Base-by-base conservation (phyloP, 805 yeast genomes). In the Cyberlindnera lachancei region DNA sequence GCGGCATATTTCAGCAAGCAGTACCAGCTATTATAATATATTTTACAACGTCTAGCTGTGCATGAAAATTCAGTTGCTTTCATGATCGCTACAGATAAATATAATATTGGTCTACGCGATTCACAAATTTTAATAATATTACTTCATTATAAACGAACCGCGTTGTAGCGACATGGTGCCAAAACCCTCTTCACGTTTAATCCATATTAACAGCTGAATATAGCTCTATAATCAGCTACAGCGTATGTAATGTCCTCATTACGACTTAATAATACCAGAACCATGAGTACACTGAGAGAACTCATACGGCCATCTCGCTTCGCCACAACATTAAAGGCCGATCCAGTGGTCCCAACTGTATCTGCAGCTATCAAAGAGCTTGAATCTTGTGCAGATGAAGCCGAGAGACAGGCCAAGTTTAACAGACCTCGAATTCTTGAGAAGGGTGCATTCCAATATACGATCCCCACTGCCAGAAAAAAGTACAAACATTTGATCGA, bases 361-460 rank as follows among this genome's bases (percentile, higher is more conserved):
- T 18, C 41, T 0, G 47, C 45, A 13, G 66, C 64, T 0, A 37
- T 52, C 6, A 35, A 48, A 22, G 24, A 56, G 4, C 34, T 42
- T n/a, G 52, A 55, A 19, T 40, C 49, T 3, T n/a, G n/a, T n/a
- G 40, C 36, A 21, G 40, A 47, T 14, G 45, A 48, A 9, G 32
- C 35, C 1, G 38, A 37, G 16, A 37, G 40, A 18, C 12, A 15
- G 35, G 53, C 27, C 51, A 60, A 33, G 41, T 58, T 75, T 30
- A 67, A 75, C 32, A 56, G 57, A 7, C 76, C 82, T 7, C 61
- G 88, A 27, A 61, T 76, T 10, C n/a, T 36, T 18, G 48, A 63
- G 22, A 64, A 65, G 3, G 94, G 95, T 4, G 75, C 77, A 17
- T 90, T 68, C 52, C 74, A 92, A 3, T 90, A 74, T 68, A 68